Evolutionary conservation across 352 stramenopile genomes (phyloP), one percentile per base, ranked within the genome.

Genomic region (Blastocystis hominis): DNA sequence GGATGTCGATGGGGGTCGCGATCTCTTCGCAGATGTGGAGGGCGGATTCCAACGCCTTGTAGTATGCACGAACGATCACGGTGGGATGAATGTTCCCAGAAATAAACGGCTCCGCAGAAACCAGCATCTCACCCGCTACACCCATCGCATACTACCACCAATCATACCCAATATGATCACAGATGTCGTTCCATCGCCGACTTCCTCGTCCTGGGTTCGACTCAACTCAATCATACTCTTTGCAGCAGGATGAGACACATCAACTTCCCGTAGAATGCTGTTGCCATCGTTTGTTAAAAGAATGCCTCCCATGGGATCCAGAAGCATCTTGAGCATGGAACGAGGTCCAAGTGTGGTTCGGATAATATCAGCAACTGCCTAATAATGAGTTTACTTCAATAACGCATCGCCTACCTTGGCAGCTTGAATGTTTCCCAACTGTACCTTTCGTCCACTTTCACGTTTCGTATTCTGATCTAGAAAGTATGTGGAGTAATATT

Each of bases 251-350:
- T 98, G 96, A 17, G 93, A 95, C 62, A 98, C 95, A 91, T 99
- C 95, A 66, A 98, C 93, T 89, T 99, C 96, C 36, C 96, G 94
- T 40, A 99, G 91, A 88, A 99, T 99, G 81, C 94, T 96, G 91
- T 98, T 98, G 61, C 96, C 97, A 90, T 99, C 97, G 91, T 99
- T 99, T 62, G 97, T 99, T 91, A 99, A 98, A 77, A 99, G 95
- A 89, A 99, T 98, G 61, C 95, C 96, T 20, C 97, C 96, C 96
- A 99, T 99, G 40, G 96, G 96, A 93, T 99, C 96, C 86, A 99
- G 91, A 15, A 99, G 92, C 96, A 99, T 99, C 93, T 98, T 97
- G 84, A 97, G 92, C 96, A 99, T 99, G 62, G 95, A 98, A 69
- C 95, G 93, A 55, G 97, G 97, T 46, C 97, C 97, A 40, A 99